Evolutionary conservation across 1,284 basidiomycete species (phyloP).

Genomic region (Ganoderma leucocontextum): DNA sequence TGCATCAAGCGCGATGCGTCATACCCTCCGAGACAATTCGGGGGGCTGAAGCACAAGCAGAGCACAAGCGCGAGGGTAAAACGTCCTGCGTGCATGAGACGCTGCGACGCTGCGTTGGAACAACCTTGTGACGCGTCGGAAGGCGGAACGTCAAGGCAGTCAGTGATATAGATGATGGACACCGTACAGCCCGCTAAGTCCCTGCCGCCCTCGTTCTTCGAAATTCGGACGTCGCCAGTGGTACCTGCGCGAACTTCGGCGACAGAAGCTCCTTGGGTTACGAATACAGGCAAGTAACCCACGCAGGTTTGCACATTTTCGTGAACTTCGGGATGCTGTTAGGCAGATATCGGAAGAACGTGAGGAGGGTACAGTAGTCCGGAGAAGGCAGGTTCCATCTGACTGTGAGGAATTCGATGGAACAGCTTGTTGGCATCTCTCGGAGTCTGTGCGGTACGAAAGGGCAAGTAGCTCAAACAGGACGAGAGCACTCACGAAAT

Average conservation of each 20-base stretch:
- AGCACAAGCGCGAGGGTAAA: neutral
- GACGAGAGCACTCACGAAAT: neutral
- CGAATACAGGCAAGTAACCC: neutral
- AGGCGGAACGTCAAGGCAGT: neutral
- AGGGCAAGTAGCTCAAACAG: neutral
- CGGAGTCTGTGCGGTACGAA: neutral
- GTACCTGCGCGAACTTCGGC: neutral
- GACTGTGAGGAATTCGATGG: slow-evolving; percentile 9
- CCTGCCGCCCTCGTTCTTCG: slow-evolving; percentile 8
- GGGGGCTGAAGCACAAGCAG: neutral
- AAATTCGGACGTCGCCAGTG: neutral
- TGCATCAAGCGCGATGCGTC: neutral
- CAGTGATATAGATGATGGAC: slow-evolving; percentile 6
- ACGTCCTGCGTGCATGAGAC: neutral
- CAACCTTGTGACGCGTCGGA: slow-evolving; percentile 9
- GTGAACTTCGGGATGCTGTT: neutral
- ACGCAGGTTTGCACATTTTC: neutral
- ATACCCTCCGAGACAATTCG: neutral
- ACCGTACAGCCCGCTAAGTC: slow-evolving; percentile 10
- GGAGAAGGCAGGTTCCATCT: slow-evolving; percentile 5
- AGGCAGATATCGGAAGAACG: slow-evolving; percentile 3
- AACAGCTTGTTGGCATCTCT: neutral
- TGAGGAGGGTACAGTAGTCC: neutral
- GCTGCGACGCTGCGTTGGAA: neutral
- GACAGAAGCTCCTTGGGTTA: slow-evolving; percentile 11